These are phyloP conservation scores for Chlamydomonas sp. DNA, from an alignment of 139 green algal species.

Conservation along the genomic window DNA sequence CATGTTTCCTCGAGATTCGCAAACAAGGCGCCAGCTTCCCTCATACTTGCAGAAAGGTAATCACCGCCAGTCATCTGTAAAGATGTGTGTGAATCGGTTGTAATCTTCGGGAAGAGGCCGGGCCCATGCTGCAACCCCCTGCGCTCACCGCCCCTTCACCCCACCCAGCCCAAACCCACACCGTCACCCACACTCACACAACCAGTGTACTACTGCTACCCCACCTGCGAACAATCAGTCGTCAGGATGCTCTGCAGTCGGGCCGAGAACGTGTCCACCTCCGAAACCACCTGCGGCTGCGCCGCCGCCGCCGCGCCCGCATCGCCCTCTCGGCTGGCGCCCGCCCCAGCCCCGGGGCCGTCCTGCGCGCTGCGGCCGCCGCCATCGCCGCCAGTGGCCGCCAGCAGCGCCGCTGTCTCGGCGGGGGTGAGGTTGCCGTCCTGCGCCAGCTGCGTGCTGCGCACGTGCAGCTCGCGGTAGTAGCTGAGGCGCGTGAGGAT, in stretches of 20 bases:
- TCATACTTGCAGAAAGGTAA: no score
- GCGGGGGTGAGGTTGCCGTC: conserved; percentile 9
- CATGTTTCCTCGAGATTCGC: no score
- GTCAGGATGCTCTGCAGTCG: conserved; percentile 72
- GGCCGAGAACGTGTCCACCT: conserved; percentile 77
- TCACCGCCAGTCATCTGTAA: no score
- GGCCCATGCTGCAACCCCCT: background rate
- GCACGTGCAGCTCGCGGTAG: conserved; percentile 73
- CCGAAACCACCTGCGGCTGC: conserved; percentile 42
- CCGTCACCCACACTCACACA: background rate
- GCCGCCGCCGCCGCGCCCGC: conserved; percentile 9
- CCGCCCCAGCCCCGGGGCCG: background rate
- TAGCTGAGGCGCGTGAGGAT: conserved; percentile 79
- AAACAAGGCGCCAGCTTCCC: no score
- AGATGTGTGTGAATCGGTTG: no score
- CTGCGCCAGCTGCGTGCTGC: conserved; percentile 40
- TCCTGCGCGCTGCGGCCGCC: background rate
- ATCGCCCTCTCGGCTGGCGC: background rate
- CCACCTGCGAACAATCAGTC: conserved; percentile 65
- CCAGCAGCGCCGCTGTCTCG: conserved; percentile 1
- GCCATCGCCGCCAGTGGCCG: background rate
- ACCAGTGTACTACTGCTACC: background rate
- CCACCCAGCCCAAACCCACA: background rate
- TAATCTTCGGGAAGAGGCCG: no score
- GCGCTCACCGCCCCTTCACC: background rate